phyloP scores from a whole-genome alignment of 495 filamentous ascomycete genomes.

The Lasiosphaeris hirsuta region DNA sequence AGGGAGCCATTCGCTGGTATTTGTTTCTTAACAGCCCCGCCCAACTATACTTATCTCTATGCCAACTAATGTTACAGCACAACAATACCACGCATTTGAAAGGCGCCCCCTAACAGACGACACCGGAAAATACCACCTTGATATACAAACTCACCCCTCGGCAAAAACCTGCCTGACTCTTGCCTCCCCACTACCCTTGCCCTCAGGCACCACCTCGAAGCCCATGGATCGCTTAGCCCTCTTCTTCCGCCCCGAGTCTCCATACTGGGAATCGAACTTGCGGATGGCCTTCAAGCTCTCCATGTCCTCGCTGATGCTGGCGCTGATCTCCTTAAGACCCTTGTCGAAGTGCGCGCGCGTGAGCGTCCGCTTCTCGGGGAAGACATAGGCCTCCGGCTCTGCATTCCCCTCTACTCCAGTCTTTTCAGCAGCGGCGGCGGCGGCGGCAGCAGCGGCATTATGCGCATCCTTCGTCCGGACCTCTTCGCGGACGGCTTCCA shows the following conservation, averaged over 20 bases:
- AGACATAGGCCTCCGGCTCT: slow-evolving; percentile 48
- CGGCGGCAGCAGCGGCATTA: slow-evolving; percentile 21
- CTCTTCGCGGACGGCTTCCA: slow-evolving; percentile 82
- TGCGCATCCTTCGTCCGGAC: slow-evolving; percentile 51
- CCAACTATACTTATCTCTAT: too few species aligned
- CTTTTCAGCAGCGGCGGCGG: not conserved
- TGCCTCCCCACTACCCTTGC: slow-evolving; percentile 23
- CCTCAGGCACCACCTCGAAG: slow-evolving; percentile 51
- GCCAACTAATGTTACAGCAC: too few species aligned
- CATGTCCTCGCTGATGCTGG: slow-evolving; percentile 96
- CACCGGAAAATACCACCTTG: too few species aligned
- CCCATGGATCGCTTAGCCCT: slow-evolving; percentile 63
- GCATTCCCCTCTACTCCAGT: not conserved
- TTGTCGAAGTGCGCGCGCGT: slow-evolving; percentile 71
- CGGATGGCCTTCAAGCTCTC: slow-evolving; percentile 74
- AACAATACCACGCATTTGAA: too few species aligned
- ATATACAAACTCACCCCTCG: too few species aligned
- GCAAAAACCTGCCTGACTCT: slow-evolving; percentile 29
- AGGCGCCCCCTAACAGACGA: too few species aligned
- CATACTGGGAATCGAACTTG: slow-evolving; percentile 96
- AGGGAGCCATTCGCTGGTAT: too few species aligned
- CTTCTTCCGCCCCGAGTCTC: slow-evolving; percentile 73
- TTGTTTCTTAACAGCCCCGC: too few species aligned
- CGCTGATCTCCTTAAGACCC: slow-evolving; percentile 84
- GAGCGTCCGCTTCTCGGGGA: slow-evolving; percentile 65